Evolutionary conservation across 805 yeast species (phyloP), one percentile per base, ranked within the genome.

Genomic region (Candida schatavii): DNA sequence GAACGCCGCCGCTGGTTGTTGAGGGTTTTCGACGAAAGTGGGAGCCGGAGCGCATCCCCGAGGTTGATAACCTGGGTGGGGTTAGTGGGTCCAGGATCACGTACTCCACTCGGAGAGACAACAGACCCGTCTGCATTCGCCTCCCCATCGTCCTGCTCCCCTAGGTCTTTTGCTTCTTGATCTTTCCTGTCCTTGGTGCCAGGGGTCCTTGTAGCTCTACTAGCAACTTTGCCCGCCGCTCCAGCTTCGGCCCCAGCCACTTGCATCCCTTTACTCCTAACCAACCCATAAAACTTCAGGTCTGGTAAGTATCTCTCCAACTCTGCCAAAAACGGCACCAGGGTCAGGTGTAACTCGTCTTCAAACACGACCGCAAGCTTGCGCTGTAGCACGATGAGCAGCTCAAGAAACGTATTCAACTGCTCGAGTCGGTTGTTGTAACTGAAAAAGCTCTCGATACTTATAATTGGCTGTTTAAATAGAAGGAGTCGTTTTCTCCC

Each of bases 201-300:
- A n/a, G 62, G 41, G 37, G 62, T 65, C 7, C 64, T 56, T 13
- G 65, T n/a, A 5, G 13, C 27, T 20, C 20, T 37, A 30, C 14
- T 45, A 28, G n/a, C 36, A 37, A 22, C 39, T 40, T n/a, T 43
- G 41, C n/a, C 46, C 50, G 9, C 37, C 37, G 15, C 34, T 43
- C 22, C 10, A 26, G 31, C 18, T 11, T 33, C 23, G 18, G 47
- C 43, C 4, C 56, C 56, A 5, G 55, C 34, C 48, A 68, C 52
- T 36, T 56, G 46, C 37, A 51, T 45, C 46, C 66, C 69, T 41
- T 66, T 67, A 31, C 54, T 54, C 37, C 62, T 64, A 3, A 70
- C 60, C 18, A 66, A 48, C 19, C 55, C 49, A 30, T 52, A 59
- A 43, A 59, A 60, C 10, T 47, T 50, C 7, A 52, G 35, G 37